phyloP scores from a whole-genome alignment of 805 yeast species.

The Cyberlindnera maritima region DNA sequence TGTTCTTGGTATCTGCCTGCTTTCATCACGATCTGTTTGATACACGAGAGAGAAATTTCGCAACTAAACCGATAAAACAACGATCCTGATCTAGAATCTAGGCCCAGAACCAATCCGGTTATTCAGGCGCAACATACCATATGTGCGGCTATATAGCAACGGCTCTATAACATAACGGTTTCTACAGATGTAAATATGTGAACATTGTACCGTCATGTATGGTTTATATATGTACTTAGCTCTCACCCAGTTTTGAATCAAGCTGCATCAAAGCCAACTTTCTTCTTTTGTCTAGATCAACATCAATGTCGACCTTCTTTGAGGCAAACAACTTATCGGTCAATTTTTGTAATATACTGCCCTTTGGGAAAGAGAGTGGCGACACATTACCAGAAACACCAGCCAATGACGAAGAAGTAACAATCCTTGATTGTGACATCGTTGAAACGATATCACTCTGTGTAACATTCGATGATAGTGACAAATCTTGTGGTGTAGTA shows the following conservation, averaged over 20 bases:
- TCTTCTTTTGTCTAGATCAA: constrained; percentile 37
- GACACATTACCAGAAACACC: constrained; percentile 39
- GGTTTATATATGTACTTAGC: no score
- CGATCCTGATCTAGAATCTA: no score
- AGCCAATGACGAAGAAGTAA: constrained; percentile 39
- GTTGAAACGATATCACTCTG: constrained; percentile 30
- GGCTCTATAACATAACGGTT: no score
- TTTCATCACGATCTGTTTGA: no score
- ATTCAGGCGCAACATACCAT: no score
- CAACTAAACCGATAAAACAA: no score
- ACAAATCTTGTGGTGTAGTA: constrained; percentile 21
- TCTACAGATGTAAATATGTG: no score
- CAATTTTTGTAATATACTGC: constrained; percentile 14
- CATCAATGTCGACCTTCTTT: constrained; percentile 3
- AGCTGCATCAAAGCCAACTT: constrained; percentile 40
- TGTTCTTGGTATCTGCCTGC: no score
- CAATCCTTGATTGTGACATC: constrained; percentile 34
- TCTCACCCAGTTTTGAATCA: constrained; percentile 21
- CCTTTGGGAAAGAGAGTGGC: constrained; percentile 26
- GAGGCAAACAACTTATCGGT: constrained; percentile 7
- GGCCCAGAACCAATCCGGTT: no score
- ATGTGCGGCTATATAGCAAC: no score
- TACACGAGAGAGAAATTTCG: no score
- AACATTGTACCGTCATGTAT: no score
- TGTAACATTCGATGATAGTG: constrained; percentile 10